Evolutionary conservation across 805 yeast genomes (phyloP).

Genomic region (Ogataea philodendri): DNA sequence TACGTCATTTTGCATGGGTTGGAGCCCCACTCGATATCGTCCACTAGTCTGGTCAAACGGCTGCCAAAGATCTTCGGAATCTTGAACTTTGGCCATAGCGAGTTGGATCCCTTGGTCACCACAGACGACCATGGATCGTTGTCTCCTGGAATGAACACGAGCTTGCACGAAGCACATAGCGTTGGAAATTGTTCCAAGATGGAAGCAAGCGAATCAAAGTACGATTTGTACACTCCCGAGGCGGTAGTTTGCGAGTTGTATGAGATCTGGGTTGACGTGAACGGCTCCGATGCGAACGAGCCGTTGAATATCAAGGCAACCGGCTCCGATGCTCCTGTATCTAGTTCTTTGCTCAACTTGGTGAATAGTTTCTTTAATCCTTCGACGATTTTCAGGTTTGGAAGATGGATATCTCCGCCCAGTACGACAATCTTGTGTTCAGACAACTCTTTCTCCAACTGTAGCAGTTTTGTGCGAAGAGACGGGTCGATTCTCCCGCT

Average conservation of each 20-base stretch:
- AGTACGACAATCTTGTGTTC: constrained; percentile 64
- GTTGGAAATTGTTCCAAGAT: constrained; percentile 58
- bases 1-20: constrained; percentile 82
- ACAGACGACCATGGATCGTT: constrained; percentile 92
- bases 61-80: constrained; percentile 73
- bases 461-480: constrained; percentile 51
- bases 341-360: constrained; percentile 49
- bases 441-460: constrained; percentile 52
- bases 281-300: constrained; percentile 68
- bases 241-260: constrained; percentile 46
- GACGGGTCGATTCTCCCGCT: constrained; percentile 57
- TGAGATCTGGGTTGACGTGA: constrained; percentile 53
- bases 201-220: constrained; percentile 73
- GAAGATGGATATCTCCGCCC: constrained; percentile 73
- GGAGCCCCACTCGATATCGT: constrained; percentile 54
- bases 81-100: constrained; percentile 68
- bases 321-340: constrained; percentile 42
- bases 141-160: constrained; percentile 81
- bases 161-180: constrained; percentile 49
- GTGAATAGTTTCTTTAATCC: constrained; percentile 64
- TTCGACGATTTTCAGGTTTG: constrained; percentile 54
- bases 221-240: constrained; percentile 56
- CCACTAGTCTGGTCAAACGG: constrained; percentile 58
- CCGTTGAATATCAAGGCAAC: constrained; percentile 77
- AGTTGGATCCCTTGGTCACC: constrained; percentile 57